Evolutionary conservation across 495 filamentous ascomycete species (phyloP).

Genomic region (Trichoderma orchidacearum): DNA sequence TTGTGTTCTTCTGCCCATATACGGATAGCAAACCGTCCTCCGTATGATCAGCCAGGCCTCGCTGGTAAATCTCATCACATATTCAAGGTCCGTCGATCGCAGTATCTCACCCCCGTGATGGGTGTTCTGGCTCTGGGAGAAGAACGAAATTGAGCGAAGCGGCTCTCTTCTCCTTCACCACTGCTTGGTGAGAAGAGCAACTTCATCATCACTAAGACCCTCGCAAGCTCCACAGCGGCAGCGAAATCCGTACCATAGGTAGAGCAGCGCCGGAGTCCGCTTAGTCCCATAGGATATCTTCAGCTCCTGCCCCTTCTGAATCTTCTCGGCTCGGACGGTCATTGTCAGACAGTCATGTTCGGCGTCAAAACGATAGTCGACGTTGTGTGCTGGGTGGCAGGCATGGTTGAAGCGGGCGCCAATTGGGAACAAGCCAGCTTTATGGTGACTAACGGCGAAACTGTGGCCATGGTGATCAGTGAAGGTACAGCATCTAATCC

Average conservation of each 20-base stretch:
- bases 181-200: neutral
- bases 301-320: slow-evolving; percentile 16
- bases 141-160: too few species aligned
- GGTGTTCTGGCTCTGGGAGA: too few species aligned
- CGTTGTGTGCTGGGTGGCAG: slow-evolving; percentile 9
- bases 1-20: too few species aligned
- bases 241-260: slow-evolving; percentile 16
- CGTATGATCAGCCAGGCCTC: too few species aligned
- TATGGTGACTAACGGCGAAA: slow-evolving; percentile 8
- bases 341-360: slow-evolving; percentile 5
- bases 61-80: too few species aligned
- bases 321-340: slow-evolving; percentile 5
- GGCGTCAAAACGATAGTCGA: slow-evolving; percentile 7
- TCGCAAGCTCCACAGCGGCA: slow-evolving; percentile 19
- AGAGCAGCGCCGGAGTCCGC: slow-evolving; percentile 7
- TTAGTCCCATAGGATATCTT: slow-evolving; percentile 17
- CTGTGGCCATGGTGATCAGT: slow-evolving; percentile 3
- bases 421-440: slow-evolving; percentile 13
- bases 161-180: too few species aligned
- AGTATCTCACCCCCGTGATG: too few species aligned
- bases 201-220: slow-evolving; percentile 9
- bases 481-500: neutral
- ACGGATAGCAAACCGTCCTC: too few species aligned
- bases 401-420: slow-evolving; percentile 23
- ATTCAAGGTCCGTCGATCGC: too few species aligned